Evolutionary conservation across 2,329 filamentous ascomycete species (phyloP), one percentile per base, ranked within the genome.

Genomic region (Aspergillus sp.): DNA sequence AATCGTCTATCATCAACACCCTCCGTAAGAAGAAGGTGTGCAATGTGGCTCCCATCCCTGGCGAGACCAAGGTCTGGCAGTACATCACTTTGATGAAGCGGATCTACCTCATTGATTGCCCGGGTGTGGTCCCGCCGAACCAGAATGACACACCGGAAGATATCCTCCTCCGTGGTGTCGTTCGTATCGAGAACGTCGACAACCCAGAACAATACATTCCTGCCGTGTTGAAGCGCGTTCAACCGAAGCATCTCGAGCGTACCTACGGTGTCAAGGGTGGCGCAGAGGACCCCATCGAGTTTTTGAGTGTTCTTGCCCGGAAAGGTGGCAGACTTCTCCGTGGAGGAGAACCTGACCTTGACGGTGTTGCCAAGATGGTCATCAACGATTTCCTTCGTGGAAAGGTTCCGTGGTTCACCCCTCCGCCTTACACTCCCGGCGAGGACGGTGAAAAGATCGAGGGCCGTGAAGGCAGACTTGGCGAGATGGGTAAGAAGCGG

Each of bases 31-130:
- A 97, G 79, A 92, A 94, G 71, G 92, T 97, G 38, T 92, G 92
- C 76, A 94, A 82, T 14, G 91, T 96, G 3, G 94, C 94, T 5
- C 94, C 93, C 5, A 96, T 97, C 57, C 93, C 94, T 5, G 94
- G 92, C 13, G 92, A 97, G 78, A 97, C 93, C 31, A 97, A 97
- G 75, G 89, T 97, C 25, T 97, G 94, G 93, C 93, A 97, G 71
- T 97, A 97, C 67, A 91, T 97, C 61, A 96, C 91, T 2, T 75
- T 97, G 54, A 96, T 96, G 89, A 95, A 92, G 76, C 82, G 91
- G 49, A 96, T 96, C 48, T 92, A 93, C 73, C 82, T 99, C 50
- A 97, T 99, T 63, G 94, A 99, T 66, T 97, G 93, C 66, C 94
- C 94, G 36, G 94, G 94, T 72, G 91, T 99, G 38, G 94, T 97